These are phyloP conservation scores for Globisporangium acanthophoron DNA, from an alignment of 352 stramenopile genomes.

Conservation along the genomic window DNA sequence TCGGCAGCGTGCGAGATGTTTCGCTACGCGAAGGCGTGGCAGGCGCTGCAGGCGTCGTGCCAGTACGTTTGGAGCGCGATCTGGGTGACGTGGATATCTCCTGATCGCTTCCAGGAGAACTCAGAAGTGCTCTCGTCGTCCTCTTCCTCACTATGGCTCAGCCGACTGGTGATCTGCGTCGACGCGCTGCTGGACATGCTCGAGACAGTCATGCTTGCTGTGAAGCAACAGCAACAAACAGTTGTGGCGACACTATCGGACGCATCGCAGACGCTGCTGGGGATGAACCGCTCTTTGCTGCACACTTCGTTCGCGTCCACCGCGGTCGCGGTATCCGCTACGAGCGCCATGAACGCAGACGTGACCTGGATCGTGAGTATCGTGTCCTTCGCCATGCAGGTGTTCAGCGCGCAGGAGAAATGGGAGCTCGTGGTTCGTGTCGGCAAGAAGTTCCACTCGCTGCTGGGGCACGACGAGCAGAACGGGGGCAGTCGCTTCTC, in stretches of 20 bases:
- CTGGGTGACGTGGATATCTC: slow-evolving; percentile 50
- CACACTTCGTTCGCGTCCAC: slow-evolving; percentile 26
- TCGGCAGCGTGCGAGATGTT: slow-evolving; percentile 43
- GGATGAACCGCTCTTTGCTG: slow-evolving; percentile 8
- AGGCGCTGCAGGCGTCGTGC: slow-evolving; percentile 39
- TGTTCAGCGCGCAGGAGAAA: slow-evolving; percentile 22
- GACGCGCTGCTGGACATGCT: slow-evolving; percentile 58
- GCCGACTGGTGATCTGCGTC: slow-evolving; percentile 23
- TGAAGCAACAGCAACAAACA: slow-evolving; percentile 15
- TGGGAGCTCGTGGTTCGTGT: slow-evolving; percentile 59
- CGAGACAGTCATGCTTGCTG: slow-evolving; percentile 19
- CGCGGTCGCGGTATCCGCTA: slow-evolving; percentile 24
- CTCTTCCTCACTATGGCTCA: slow-evolving; percentile 11
- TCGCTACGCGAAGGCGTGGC: slow-evolving; percentile 36
- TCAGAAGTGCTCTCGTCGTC: slow-evolving; percentile 1
- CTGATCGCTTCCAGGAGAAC: slow-evolving; percentile 15
- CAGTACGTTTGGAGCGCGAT: slow-evolving; percentile 59
- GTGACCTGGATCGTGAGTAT: slow-evolving; percentile 44
- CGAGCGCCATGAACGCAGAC: slow-evolving; percentile 31
- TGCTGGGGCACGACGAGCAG: slow-evolving; percentile 19
- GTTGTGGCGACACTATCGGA: not conserved
- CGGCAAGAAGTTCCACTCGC: slow-evolving; percentile 42
- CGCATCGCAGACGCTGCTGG: slow-evolving; percentile 1
- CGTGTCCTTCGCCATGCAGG: slow-evolving; percentile 31
- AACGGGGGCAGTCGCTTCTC: slow-evolving; percentile 42